Percentiles rank a stretch among this genome's conserved stretches.
phyloP scores from a whole-genome alignment of 2,329 filamentous ascomycete species.

The Claviceps humidiphila region DNA sequence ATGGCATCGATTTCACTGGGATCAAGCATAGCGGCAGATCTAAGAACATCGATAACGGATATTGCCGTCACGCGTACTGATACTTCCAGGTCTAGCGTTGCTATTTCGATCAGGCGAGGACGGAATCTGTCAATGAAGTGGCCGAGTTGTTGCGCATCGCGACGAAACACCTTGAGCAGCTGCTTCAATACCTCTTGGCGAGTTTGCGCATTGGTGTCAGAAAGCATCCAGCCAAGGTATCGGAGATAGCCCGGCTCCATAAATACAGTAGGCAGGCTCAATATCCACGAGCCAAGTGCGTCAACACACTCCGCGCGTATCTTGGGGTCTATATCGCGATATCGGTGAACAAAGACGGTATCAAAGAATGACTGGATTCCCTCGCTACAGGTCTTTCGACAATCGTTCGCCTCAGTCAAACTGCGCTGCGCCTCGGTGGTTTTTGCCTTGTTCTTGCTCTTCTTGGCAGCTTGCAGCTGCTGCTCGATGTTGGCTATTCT shows the following conservation, averaged over 20 bases:
- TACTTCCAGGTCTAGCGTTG: constrained; percentile 69
- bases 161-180: constrained; percentile 64
- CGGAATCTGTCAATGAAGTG: constrained; percentile 92
- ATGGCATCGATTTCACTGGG: constrained; percentile 83
- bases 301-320: constrained; percentile 83
- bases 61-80: constrained; percentile 70
- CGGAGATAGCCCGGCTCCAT: constrained; percentile 83
- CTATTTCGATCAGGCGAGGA: constrained; percentile 80
- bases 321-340: constrained; percentile 81
- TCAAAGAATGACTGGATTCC: constrained; percentile 80
- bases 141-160: constrained; percentile 69
- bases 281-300: constrained; percentile 80
- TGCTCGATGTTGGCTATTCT: constrained; percentile 64
- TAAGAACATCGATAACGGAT: constrained; percentile 66
- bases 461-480: constrained; percentile 64
- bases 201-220: constrained; percentile 61
- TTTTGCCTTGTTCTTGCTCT: constrained; percentile 63
- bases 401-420: constrained; percentile 55
- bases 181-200: constrained; percentile 81
- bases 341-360: constrained; percentile 86
- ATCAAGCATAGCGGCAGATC: constrained; percentile 75
- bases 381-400: constrained; percentile 55
- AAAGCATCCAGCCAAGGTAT: constrained; percentile 92
- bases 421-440: constrained; percentile 60
- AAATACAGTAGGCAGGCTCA: constrained; percentile 70